Evolutionary conservation across 305 asterid species (phyloP).

Genomic region (Fraxinus greggii): DNA sequence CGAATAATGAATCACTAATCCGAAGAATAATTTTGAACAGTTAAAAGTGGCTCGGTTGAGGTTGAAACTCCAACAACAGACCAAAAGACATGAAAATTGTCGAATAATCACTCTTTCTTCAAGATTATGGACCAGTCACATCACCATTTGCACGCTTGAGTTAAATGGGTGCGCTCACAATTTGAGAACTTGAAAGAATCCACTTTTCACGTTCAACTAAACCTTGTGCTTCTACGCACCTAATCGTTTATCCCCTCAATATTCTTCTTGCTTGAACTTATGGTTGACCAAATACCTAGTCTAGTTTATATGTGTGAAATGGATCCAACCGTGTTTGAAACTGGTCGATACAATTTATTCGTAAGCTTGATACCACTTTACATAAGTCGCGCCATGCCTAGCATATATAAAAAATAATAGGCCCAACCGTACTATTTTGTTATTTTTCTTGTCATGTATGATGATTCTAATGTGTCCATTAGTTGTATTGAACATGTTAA

Average conservation of each 20-base stretch:
- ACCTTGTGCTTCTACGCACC: not conserved
- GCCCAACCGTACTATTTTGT: not conserved
- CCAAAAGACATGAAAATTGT: not conserved
- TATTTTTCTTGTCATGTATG: not conserved
- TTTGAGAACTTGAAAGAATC: not conserved
- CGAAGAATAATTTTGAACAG: not conserved
- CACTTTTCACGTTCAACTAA: not conserved
- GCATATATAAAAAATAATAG: too few relatives aligned
- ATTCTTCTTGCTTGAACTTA: not conserved
- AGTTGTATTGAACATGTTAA: not conserved
- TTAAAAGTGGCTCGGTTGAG: not conserved
- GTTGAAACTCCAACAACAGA: not conserved
- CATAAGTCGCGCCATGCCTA: not conserved
- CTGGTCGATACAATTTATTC: not conserved
- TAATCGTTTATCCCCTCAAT: not conserved
- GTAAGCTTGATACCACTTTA: not conserved
- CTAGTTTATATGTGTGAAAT: not conserved
- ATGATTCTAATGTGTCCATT: not conserved
- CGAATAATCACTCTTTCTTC: not conserved
- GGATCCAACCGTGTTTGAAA: not conserved
- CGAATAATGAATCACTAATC: not conserved
- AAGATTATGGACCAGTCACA: slow-evolving; percentile 28
- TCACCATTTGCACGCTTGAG: slow-evolving; percentile 38
- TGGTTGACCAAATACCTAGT: not conserved
- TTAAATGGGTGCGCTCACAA: not conserved